Percentiles rank a stretch among this genome's conserved stretches.
Evolutionary conservation across 2,329 filamentous ascomycete species (phyloP).

Genomic region (Dactylonectria macrodidyma): DNA sequence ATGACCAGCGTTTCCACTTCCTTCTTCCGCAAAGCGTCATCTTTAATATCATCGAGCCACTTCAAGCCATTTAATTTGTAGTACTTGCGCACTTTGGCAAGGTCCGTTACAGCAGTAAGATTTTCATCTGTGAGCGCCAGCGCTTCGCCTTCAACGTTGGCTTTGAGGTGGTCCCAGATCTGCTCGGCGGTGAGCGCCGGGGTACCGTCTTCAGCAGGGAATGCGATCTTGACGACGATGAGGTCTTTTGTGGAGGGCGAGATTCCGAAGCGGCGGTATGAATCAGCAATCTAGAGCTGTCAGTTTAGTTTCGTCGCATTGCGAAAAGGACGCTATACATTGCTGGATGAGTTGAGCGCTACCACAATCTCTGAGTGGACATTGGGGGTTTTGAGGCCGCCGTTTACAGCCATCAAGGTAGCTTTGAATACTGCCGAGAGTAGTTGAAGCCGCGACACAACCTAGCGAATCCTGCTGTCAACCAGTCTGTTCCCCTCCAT

Average conservation of each 20-base stretch:
- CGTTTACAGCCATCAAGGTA: slow-evolving; percentile 74
- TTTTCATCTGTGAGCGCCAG: slow-evolving; percentile 74
- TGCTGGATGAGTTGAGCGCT: slow-evolving; percentile 85
- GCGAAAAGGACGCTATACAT: slow-evolving; percentile 64
- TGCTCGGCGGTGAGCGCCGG: slow-evolving; percentile 61
- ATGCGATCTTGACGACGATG: slow-evolving; percentile 85
- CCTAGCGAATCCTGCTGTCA: slow-evolving; percentile 57
- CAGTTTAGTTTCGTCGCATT: slow-evolving; percentile 16
- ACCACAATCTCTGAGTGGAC: slow-evolving; percentile 92
- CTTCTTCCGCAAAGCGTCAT: slow-evolving; percentile 59
- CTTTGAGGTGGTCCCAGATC: slow-evolving; percentile 71
- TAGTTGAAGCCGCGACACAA: slow-evolving; percentile 80
- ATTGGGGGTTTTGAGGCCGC: slow-evolving; percentile 82
- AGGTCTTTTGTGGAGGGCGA: slow-evolving; percentile 78
- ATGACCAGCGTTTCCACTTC: slow-evolving; percentile 80
- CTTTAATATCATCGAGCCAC: slow-evolving; percentile 62
- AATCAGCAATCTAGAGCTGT: slow-evolving; percentile 82
- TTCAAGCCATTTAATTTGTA: slow-evolving; percentile 84
- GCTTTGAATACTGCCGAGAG: slow-evolving; percentile 84
- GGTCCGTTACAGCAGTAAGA: slow-evolving; percentile 73
- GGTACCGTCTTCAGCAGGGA: slow-evolving; percentile 60
- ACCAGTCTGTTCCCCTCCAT: background rate
- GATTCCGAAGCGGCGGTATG: slow-evolving; percentile 91
- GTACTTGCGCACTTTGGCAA: slow-evolving; percentile 82
- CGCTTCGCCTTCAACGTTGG: slow-evolving; percentile 73